These are phyloP conservation scores for Lithocarpus polystachyus DNA, from an alignment of 306 rosid genomes.

Conservation along the genomic window DNA sequence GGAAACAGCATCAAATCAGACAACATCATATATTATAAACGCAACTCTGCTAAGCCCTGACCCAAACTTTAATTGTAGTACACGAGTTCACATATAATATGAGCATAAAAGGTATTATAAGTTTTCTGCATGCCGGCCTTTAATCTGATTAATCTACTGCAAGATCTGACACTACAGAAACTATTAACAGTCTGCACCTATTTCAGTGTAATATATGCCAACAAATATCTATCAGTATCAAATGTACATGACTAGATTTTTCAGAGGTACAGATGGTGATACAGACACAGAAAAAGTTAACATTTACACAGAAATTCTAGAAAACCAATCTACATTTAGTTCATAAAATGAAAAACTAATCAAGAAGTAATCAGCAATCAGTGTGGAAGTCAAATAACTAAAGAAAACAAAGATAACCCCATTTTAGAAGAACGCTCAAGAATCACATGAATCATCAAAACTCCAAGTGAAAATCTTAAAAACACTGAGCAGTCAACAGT, in stretches of 20 bases:
- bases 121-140: not conserved
- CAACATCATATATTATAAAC: not conserved
- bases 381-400: not conserved
- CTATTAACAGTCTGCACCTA: not conserved
- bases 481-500: not conserved
- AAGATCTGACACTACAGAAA: not conserved
- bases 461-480: not conserved
- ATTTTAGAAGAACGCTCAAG: not conserved
- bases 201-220: not conserved
- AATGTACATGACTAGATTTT: not conserved
- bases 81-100: slow-evolving; percentile 1
- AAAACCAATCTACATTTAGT: not conserved
- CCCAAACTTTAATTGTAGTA: not conserved
- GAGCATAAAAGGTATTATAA: not conserved
- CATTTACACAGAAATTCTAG: too few relatives aligned
- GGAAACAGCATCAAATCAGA: not conserved
- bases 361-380: not conserved
- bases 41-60: not conserved
- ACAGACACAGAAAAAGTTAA: too few relatives aligned
- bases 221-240: not conserved
- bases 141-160: not conserved
- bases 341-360: not conserved
- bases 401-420: not conserved
- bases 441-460: not conserved
- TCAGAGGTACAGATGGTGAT: not conserved